Evolutionary conservation across 176 grass and related monocot genomes (phyloP).

Genomic region (maize (Zea mays)): DNA sequence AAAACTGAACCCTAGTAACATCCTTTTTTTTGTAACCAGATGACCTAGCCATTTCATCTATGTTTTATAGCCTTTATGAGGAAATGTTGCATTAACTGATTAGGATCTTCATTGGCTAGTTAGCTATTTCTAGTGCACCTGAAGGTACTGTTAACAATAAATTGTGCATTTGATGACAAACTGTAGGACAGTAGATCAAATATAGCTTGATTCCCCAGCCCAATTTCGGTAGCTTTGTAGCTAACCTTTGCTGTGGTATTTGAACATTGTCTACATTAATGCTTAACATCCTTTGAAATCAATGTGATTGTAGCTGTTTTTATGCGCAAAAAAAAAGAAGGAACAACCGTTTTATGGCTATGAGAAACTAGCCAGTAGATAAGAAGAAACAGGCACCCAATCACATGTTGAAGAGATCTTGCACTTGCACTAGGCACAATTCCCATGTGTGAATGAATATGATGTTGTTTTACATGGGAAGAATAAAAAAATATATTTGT

Average conservation of each 20-base stretch:
- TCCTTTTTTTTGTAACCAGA: neutral
- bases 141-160: slow-evolving; percentile 22
- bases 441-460: slow-evolving; percentile 4
- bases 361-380: neutral
- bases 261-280: slow-evolving; percentile 16
- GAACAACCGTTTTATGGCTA: neutral
- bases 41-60: neutral
- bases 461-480: slow-evolving; percentile 38
- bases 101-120: slow-evolving; percentile 16
- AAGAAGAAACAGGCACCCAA: neutral
- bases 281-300: slow-evolving; percentile 1
- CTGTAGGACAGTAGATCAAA: neutral
- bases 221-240: neutral
- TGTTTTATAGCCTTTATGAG: neutral
- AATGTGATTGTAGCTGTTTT: neutral
- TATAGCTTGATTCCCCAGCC: neutral
- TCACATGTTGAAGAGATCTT: neutral
- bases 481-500: neutral
- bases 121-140: neutral
- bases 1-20: neutral
- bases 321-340: neutral
- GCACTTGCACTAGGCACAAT: neutral
- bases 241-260: slow-evolving; percentile 22
- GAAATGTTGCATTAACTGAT: slow-evolving; percentile 1
- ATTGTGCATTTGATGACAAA: slow-evolving; percentile 27